Conservation (phyloP, 176 grass and related monocot genomes). For the Neostapfia colusana region DNA sequence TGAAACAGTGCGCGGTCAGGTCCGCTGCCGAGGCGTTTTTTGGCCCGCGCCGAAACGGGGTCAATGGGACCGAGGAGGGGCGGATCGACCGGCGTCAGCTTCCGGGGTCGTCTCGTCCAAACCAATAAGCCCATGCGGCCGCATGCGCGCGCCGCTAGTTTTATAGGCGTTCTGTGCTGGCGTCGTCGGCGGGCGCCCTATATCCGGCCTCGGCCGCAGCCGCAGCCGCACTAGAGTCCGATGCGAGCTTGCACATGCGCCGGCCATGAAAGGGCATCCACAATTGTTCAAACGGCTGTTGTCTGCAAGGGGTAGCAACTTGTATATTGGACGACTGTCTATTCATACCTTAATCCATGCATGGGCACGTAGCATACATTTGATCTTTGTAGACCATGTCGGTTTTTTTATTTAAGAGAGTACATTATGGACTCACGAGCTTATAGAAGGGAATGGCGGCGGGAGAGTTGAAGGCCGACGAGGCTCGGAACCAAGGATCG, state of each 20-base stretch:
- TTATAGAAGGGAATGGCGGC: no score
- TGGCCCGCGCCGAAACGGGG: conserved; percentile 25
- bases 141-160: background rate
- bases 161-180: background rate
- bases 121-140: background rate
- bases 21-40: conserved; percentile 26
- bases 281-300: no score
- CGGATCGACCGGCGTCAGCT: background rate
- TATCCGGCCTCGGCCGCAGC: no score
- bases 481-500: no score
- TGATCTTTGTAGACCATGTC: no score
- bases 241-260: background rate
- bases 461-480: no score
- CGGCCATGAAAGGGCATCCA: background rate
- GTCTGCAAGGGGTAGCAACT: no score
- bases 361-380: no score
- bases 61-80: background rate
- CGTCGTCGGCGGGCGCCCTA: background rate
- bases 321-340: no score
- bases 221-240: background rate
- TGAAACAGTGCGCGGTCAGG: background rate
- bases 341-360: no score
- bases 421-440: no score
- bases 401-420: no score
- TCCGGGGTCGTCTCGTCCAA: conserved; percentile 19